Conservation (phyloP, 345 rosid genomes). For the Dovyalis caffra region DNA sequence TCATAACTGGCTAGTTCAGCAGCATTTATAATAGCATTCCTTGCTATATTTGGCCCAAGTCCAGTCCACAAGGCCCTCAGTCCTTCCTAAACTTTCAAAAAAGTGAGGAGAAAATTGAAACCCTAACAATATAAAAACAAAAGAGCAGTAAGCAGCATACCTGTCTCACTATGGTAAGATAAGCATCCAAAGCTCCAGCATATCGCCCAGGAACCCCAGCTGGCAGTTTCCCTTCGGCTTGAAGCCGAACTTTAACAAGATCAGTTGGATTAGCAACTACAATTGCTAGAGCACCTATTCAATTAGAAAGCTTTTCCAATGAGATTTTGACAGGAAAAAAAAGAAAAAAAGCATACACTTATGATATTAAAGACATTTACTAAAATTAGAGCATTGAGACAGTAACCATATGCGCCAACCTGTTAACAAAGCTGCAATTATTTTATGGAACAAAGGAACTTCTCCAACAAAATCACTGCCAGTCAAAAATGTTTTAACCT, state of each 20-base stretch:
- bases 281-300: conserved; percentile 87
- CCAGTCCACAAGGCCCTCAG: conserved; percentile 88
- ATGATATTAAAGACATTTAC: neutral
- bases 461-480: conserved; percentile 79
- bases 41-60: conserved; percentile 88
- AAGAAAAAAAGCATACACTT: too few species aligned
- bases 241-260: conserved; percentile 93
- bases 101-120: neutral
- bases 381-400: conserved; percentile 14
- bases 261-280: conserved; percentile 93
- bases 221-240: conserved; percentile 89
- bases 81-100: conserved; percentile 59
- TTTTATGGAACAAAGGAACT: conserved; percentile 76
- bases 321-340: neutral
- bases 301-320: conserved; percentile 9
- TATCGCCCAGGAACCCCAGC: conserved; percentile 86
- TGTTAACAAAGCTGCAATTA: conserved; percentile 84
- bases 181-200: conserved; percentile 85
- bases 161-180: conserved; percentile 69
- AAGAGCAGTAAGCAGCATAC: conserved; percentile 35
- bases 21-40: conserved; percentile 96
- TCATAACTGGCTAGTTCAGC: conserved; percentile 97
- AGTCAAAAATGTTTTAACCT: conserved; percentile 87
- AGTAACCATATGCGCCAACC: conserved; percentile 46
- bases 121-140: conserved; percentile 1